phyloP scores from a whole-genome alignment of 345 rosid genomes.

The Populus tremula region DNA sequence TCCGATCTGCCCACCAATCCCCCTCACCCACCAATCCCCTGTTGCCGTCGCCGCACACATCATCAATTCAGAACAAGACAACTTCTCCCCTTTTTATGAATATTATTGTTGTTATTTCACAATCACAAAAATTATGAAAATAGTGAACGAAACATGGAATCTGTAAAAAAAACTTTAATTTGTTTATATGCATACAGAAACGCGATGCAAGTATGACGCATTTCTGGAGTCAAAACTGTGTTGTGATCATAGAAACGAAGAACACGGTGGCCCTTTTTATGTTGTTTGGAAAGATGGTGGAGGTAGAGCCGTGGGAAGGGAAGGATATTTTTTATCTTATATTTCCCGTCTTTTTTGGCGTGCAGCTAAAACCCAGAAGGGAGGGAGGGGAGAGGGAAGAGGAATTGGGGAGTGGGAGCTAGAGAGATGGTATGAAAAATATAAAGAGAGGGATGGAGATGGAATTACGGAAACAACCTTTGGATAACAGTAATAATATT shows the following conservation, averaged over 20 bases:
- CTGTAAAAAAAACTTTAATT: not conserved
- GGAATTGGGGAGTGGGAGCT: not conserved
- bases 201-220: not conserved
- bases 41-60: constrained; percentile 45
- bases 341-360: not conserved
- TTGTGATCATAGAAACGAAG: not conserved
- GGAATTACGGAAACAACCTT: constrained; percentile 30
- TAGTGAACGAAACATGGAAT: not conserved
- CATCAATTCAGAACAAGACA: not conserved
- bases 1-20: constrained; percentile 26
- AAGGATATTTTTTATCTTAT: not conserved
- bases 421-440: not conserved
- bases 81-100: not conserved
- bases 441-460: not conserved
- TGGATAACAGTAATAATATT: not conserved
- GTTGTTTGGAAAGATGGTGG: not conserved
- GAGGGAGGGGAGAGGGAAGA: constrained; percentile 7
- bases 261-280: not conserved
- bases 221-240: not conserved
- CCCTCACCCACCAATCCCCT: constrained; percentile 40
- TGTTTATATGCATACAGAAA: not conserved
- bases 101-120: not conserved
- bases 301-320: not conserved
- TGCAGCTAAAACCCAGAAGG: not conserved
- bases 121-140: not conserved